These are phyloP conservation scores for Aspergillus nomiae DNA, from an alignment of 2,329 filamentous ascomycete genomes.

Conservation along the genomic window DNA sequence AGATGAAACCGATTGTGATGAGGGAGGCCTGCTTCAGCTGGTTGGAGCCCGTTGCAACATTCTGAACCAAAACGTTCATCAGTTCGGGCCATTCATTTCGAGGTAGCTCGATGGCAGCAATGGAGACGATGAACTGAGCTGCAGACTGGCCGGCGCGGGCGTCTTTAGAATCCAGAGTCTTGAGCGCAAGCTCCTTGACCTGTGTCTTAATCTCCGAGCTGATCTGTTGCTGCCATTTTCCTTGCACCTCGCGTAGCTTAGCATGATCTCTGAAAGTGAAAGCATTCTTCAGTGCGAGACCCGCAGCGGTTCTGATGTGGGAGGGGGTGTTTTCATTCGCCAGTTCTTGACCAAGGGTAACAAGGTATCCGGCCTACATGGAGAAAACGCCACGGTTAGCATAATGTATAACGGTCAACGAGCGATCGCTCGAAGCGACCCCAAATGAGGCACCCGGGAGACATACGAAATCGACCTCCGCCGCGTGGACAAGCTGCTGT, in stretches of 20 bases:
- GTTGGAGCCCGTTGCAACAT: conserved; percentile 82
- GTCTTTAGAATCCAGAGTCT: conserved; percentile 80
- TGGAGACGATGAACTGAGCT: conserved; percentile 92
- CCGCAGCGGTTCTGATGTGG: conserved; percentile 88
- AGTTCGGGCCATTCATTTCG: conserved; percentile 91
- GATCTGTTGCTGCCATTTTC: conserved; percentile 86
- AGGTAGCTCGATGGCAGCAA: conserved; percentile 92
- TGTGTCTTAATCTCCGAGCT: conserved; percentile 78
- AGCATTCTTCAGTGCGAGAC: conserved; percentile 96
- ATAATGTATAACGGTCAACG: not conserved
- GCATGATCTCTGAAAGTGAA: conserved; percentile 90
- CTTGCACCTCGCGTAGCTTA: conserved; percentile 85
- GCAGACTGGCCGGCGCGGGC: conserved; percentile 82
- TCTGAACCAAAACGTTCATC: conserved; percentile 85
- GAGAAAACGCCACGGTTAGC: conserved; percentile 29
- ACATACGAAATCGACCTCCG: conserved; percentile 92
- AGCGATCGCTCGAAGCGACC: conserved; percentile 16
- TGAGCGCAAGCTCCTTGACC: conserved; percentile 87
- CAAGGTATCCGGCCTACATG: conserved; percentile 81
- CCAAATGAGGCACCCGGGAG: conserved; percentile 27
- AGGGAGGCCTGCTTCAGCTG: conserved; percentile 93
- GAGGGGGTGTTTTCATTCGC: conserved; percentile 84
- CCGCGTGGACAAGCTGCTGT: conserved; percentile 88
- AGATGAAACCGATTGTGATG: conserved; percentile 97
- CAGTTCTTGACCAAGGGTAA: conserved; percentile 88